phyloP scores from a whole-genome alignment of 2,329 filamentous ascomycete genomes.

The Aspergillus thermomutatus region DNA sequence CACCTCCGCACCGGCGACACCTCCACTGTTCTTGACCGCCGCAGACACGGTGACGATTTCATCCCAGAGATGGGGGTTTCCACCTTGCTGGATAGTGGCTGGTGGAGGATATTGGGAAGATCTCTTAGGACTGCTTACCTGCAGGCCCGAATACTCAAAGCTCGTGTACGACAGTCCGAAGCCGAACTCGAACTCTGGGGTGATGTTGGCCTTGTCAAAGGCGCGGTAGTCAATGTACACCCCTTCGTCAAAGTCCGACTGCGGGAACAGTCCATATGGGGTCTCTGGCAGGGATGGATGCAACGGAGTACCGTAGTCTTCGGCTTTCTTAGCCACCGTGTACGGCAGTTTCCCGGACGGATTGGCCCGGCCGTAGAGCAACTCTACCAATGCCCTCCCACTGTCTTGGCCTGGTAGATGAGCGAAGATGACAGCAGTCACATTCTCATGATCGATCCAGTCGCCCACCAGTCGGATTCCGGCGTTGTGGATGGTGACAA shows the following conservation, averaged over 20 bases:
- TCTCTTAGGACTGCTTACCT: constrained; percentile 1
- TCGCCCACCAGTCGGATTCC: constrained; percentile 54
- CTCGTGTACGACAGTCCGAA: constrained; percentile 31
- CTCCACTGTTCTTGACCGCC: constrained; percentile 50
- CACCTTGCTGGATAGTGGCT: constrained; percentile 49
- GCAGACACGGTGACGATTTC: constrained; percentile 46
- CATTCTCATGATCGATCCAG: constrained; percentile 61
- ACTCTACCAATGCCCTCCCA: constrained; percentile 52
- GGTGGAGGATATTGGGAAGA: constrained; percentile 9
- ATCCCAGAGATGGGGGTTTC: constrained; percentile 53
- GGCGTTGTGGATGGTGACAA: constrained; percentile 64
- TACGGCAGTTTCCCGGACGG: constrained; percentile 61
- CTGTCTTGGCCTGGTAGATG: constrained; percentile 64
- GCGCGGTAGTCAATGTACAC: constrained; percentile 54
- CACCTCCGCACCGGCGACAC: constrained; percentile 45
- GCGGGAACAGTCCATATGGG: constrained; percentile 17
- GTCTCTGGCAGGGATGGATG: constrained; percentile 11
- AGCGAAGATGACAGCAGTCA: constrained; percentile 62
- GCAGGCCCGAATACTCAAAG: constrained; percentile 17
- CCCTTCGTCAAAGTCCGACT: constrained; percentile 48
- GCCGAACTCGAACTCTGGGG: constrained; percentile 38
- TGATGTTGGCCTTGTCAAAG: constrained; percentile 44
- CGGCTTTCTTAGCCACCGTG: constrained; percentile 56
- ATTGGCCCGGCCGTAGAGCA: constrained; percentile 58
- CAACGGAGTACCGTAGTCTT: constrained; percentile 50